Evolutionary conservation across 768 basidiomycete species (phyloP).

Genomic region (Holtermanniella nyarrowii): DNA sequence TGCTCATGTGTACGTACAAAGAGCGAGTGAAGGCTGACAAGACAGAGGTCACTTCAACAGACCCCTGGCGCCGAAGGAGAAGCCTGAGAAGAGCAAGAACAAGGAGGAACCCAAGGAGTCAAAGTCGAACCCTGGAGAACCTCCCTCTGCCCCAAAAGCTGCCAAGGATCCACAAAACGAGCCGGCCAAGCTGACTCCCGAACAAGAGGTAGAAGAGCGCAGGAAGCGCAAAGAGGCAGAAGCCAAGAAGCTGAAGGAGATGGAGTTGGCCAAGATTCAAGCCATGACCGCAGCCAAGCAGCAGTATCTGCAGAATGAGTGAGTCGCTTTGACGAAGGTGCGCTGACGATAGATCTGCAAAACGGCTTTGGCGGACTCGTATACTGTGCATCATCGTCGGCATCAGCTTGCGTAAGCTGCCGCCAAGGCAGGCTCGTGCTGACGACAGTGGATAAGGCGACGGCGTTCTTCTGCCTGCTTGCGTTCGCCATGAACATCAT

Average conservation of each 20-base stretch:
- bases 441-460: slow-evolving; percentile 19
- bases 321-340: not conserved
- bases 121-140: slow-evolving; percentile 13
- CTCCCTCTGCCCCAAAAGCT: slow-evolving; percentile 12
- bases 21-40: not conserved
- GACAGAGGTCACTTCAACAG: slow-evolving; percentile 31
- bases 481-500: slow-evolving; percentile 29
- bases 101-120: slow-evolving; percentile 10
- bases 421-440: not conserved
- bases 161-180: slow-evolving; percentile 4
- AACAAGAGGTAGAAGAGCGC: slow-evolving; percentile 15
- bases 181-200: slow-evolving; percentile 2
- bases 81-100: slow-evolving; percentile 6
- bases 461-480: slow-evolving; percentile 26
- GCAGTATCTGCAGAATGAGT: not conserved
- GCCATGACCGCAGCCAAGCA: slow-evolving; percentile 1
- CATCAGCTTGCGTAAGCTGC: slow-evolving; percentile 31
- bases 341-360: slow-evolving; percentile 16
- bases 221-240: slow-evolving; percentile 8
- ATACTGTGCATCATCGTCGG: slow-evolving; percentile 33
- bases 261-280: slow-evolving; percentile 10
- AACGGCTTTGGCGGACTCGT: slow-evolving; percentile 31
- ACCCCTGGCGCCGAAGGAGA: slow-evolving; percentile 14
- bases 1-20: slow-evolving; percentile 25
- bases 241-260: slow-evolving; percentile 13